phyloP scores from a whole-genome alignment of 2,329 filamentous ascomycete species.

The Diplodia intermedia region DNA sequence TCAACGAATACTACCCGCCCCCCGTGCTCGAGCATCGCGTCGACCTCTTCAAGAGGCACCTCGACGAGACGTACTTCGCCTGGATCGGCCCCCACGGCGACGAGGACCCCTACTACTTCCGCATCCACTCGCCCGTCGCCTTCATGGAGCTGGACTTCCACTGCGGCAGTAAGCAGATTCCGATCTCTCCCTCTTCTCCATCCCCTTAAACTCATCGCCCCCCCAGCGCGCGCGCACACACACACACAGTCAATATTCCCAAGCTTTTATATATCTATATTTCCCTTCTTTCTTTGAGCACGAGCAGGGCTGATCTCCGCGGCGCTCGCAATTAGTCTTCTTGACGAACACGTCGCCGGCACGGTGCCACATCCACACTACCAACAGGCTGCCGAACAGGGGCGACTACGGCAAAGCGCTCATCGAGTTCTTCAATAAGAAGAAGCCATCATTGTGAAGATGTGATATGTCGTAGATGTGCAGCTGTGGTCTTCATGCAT shows the following conservation, averaged over 20 bases:
- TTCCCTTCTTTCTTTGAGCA: background rate
- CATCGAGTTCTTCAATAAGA: conserved; percentile 38
- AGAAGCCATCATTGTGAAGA: background rate
- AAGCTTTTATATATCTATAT: background rate
- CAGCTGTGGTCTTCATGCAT: background rate
- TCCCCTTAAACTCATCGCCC: background rate
- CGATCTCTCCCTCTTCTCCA: background rate
- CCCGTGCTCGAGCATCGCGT: conserved; percentile 63
- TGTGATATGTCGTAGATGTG: background rate
- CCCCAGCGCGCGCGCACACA: too few species aligned
- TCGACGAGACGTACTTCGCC: conserved; percentile 76
- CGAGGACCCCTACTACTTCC: conserved; percentile 76
- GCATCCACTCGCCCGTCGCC: conserved; percentile 77
- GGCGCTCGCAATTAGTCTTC: conserved; percentile 61
- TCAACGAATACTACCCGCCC: conserved; percentile 71
- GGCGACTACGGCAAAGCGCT: conserved; percentile 75
- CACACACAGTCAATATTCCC: background rate
- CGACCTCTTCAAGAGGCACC: conserved; percentile 60
- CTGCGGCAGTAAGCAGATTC: conserved; percentile 57
- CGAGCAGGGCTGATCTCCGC: background rate
- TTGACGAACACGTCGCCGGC: conserved; percentile 74
- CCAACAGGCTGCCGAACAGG: conserved; percentile 73
- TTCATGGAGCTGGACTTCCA: conserved; percentile 82
- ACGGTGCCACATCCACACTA: conserved; percentile 80
- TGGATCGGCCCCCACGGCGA: conserved; percentile 77